Base-by-base conservation (phyloP, 1,139 yeast genomes). In the Meyerozyma athensensis region DNA sequence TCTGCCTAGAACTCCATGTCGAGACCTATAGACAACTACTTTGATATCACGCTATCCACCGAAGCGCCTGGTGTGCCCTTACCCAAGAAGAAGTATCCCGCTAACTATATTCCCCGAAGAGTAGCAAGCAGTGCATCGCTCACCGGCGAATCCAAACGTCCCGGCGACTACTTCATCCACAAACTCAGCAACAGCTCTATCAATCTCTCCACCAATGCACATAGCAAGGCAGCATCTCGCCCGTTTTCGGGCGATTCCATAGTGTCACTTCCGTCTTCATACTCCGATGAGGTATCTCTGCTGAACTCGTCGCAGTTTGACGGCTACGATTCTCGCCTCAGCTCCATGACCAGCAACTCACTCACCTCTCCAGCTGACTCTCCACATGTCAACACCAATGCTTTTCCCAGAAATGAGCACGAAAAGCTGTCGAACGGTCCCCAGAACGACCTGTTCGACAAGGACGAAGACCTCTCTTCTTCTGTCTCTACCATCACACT, bases 141-240 rank as follows among this genome's bases (percentile, higher is more conserved):
- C 24, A 43, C 53, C 13, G 48, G 53, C 3, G 67, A 58, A 21
- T 44, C 39, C 16, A 67, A 66, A 43, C 49, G 74, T 32, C 75
- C 75, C 1, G 68, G 74, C 28, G 74, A 68, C 45, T 68, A 66
- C 47, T 69, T 59, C 43, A 58, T 66, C 31, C 62, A 61, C 37
- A 65, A 63, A 41, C 46, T 67, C 34, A 54, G 49, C 36, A 43
- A 37, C 32, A 40, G 43, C 35, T 24, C 43, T n/a, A 19, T 41
- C 5, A 38, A 36, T 37, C 40, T 44, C 40, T 31, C 43, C 17
- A 23, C 37, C 12, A 4, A 33, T 26, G 7, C 30, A 26, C 12
- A 36, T 34, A 21, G 26, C 36, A 5, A 24, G 28, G 13, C 42
- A 20, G 33, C 19, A 23, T 4, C 36, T 21, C 46, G 66, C 28